Evolutionary conservation across 1,284 basidiomycete genomes (phyloP).

Genomic region (Microbotryum violaceum): DNA sequence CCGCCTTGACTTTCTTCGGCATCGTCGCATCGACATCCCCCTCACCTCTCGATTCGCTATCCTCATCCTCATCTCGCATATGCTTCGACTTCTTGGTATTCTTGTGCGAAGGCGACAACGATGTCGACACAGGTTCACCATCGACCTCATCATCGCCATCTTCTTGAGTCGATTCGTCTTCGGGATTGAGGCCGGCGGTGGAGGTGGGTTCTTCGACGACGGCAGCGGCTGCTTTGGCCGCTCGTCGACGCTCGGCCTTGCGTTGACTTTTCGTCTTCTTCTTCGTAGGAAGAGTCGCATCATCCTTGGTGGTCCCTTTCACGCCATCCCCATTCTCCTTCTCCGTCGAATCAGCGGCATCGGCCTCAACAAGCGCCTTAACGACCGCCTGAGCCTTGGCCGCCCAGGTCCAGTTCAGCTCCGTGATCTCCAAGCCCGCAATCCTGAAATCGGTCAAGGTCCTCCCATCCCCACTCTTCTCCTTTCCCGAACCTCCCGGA

Average conservation of each 20-base stretch:
- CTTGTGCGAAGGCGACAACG: conserved; percentile 27
- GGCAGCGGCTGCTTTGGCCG: conserved; percentile 11
- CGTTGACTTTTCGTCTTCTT: conserved; percentile 34
- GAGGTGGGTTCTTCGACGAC: conserved; percentile 6
- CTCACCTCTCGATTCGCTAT: background rate
- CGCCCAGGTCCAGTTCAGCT: conserved; percentile 44
- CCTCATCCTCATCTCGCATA: conserved; percentile 7
- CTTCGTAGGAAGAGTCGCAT: conserved; percentile 28
- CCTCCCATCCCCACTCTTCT: conserved; percentile 26
- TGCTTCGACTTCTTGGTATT: conserved; percentile 37
- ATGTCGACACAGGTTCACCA: background rate
- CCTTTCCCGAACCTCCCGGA: background rate
- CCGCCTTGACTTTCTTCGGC: conserved; percentile 19
- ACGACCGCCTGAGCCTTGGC: conserved; percentile 51
- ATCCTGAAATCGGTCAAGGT: conserved; percentile 96
- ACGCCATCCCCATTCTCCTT: conserved; percentile 16
- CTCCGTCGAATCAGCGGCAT: background rate
- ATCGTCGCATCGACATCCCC: conserved; percentile 4
- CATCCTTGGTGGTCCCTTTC: conserved; percentile 6
- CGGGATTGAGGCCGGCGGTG: background rate
- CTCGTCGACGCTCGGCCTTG: conserved; percentile 33
- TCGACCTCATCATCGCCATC: conserved; percentile 14
- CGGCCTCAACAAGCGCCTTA: conserved; percentile 40
- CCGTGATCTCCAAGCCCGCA: conserved; percentile 66
- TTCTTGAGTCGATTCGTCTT: conserved; percentile 10